These are phyloP conservation scores for Acanthochlamys bracteata DNA, from an alignment of 106 monocot genomes.

Conservation along the genomic window DNA sequence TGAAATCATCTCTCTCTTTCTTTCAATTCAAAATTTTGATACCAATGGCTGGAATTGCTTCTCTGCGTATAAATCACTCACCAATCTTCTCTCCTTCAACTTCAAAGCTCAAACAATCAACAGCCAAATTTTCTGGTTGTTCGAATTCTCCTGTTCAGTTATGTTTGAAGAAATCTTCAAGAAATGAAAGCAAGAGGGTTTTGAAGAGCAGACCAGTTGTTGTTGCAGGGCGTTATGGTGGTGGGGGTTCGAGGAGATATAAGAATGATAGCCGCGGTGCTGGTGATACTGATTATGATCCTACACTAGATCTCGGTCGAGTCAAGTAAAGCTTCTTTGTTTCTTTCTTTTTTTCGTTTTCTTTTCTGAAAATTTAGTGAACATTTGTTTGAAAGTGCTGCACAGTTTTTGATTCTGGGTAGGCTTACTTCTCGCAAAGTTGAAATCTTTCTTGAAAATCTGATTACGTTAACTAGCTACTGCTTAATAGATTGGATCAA, in stretches of 20 bases:
- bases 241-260: slow-evolving; percentile 11
- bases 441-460: too few species aligned
- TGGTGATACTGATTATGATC: slow-evolving; percentile 34
- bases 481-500: too few species aligned
- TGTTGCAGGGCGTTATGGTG: slow-evolving; percentile 18
- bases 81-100: slow-evolving; percentile 2
- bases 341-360: neutral
- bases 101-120: slow-evolving; percentile 5
- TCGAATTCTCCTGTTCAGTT: neutral
- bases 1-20: neutral
- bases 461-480: too few species aligned
- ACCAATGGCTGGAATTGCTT: slow-evolving; percentile 35
- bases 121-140: neutral
- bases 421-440: too few species aligned
- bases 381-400: too few species aligned
- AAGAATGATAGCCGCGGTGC: slow-evolving; percentile 6
- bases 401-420: too few species aligned
- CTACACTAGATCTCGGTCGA: slow-evolving; percentile 50
- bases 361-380: too few species aligned
- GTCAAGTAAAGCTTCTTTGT: too few species aligned
- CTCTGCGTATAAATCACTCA: slow-evolving; percentile 9
- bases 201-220: neutral
- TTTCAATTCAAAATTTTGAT: neutral
- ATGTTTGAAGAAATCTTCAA: neutral
- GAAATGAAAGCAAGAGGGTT: neutral